phyloP scores from a whole-genome alignment of 2,329 filamentous ascomycete species.

The Pseudovirgaria hyperparasitica region DNA sequence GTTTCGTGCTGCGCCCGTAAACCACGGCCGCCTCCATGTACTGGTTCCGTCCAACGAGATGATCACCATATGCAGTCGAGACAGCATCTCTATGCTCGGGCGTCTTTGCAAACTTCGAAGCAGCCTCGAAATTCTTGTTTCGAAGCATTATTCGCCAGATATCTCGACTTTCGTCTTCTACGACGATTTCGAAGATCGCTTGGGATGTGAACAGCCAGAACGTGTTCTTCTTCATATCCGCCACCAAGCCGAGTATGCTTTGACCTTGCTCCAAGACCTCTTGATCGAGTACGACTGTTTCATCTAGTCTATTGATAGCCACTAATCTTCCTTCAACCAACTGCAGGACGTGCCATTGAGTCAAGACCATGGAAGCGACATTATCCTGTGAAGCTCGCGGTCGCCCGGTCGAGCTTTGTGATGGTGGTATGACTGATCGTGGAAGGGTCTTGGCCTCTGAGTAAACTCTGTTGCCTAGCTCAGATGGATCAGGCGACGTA shows the following conservation, averaged over 20 bases:
- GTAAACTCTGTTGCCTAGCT: conserved; percentile 64
- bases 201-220: conserved; percentile 90
- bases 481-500: conserved; percentile 44
- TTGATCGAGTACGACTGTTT: conserved; percentile 78
- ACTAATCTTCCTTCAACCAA: conserved; percentile 74
- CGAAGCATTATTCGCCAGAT: conserved; percentile 91
- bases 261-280: conserved; percentile 70
- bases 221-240: conserved; percentile 88
- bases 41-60: conserved; percentile 67
- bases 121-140: conserved; percentile 76
- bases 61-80: conserved; percentile 82
- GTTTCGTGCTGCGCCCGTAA: conserved; percentile 91
- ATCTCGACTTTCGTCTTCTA: conserved; percentile 79
- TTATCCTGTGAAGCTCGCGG: conserved; percentile 55
- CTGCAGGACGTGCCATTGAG: conserved; percentile 84
- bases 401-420: conserved; percentile 51
- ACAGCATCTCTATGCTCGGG: conserved; percentile 77
- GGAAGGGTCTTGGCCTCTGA: conserved; percentile 66
- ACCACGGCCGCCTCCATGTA: conserved; percentile 78
- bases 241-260: conserved; percentile 67
- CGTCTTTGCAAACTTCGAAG: conserved; percentile 72
- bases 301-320: conserved; percentile 76
- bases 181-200: conserved; percentile 88
- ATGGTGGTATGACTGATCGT: conserved; percentile 57
- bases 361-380: conserved; percentile 70